Evolutionary conservation across 1,284 basidiomycete species (phyloP), one percentile per base, ranked within the genome.

Genomic region (Trichosporon faecale): DNA sequence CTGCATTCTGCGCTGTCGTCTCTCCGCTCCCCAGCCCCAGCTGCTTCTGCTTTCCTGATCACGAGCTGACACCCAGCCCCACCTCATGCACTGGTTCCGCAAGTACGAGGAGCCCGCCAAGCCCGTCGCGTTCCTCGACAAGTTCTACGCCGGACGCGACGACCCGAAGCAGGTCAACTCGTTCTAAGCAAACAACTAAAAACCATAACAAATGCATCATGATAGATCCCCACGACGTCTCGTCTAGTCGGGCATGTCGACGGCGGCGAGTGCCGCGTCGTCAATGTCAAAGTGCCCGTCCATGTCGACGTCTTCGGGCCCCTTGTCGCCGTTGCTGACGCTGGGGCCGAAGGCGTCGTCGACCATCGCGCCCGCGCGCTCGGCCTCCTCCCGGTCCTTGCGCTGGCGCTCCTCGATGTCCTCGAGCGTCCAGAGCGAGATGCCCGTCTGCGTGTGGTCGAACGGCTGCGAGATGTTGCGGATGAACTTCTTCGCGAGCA

Each of bases 401-500:
- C 69, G 37, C 68, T 83, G 81, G 44, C 78, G 77, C 66, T 76
- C 78, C 66, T 83, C 81, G 37, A 83, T 83, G 73, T 84, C 83
- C 57, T 83, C 83, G 68, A 84, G 69, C 9, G 93, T 95, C 97
- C 97, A 99, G 57, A 98, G 85, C 52, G 93, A 95, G 64, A 99
- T 87, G 0, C 95, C 95, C 7, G 95, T 97, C 85, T 95, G 91
- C 74, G 94, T 94, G 82, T 96, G 93, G 74, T 95, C 94, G 66
- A 91, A 93, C 76, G 95, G 95, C 84, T 99, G 97, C 9, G 95
- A 98, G 81, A 99, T 99, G 46, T 92, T 91, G 5, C 97, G 89
- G 88, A 99, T 95, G 84, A 99, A 99, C 64, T 95, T 86, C 84
- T 98, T 98, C 69, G 94, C 95, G 71, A 98, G 87, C 3, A 94